Evolutionary conservation across 805 yeast species (phyloP), one percentile per base, ranked within the genome.

Genomic region (Sungouiella blattae): DNA sequence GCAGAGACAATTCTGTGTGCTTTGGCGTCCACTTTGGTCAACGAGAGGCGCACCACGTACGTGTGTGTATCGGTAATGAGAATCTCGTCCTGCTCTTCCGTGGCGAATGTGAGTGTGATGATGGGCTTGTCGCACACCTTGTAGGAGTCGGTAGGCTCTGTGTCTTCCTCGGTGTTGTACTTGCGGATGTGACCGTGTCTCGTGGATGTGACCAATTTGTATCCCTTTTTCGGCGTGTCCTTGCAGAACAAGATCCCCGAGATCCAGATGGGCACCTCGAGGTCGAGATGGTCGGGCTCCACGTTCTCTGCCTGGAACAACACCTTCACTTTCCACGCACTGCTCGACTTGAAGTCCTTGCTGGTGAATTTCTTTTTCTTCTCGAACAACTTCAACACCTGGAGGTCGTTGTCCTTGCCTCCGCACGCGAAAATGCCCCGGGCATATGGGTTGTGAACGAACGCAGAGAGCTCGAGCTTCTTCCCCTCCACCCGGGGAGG

Each of bases 211-310:
- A 83, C 66, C 18, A 87, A 60, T 32, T 72, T 63, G 60, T 65
- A 75, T n/a, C 66, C 55, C 32, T 61, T 50, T 25, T 61, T 41
- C 37, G 70, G 53, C 15, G 46, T 59, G 4, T 53, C 48, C 7
- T 66, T 42, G 21, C 61, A 58, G 49, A 80, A 77, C 35, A 64
- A 55, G 30, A 87, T 68, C 36, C 73, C 70, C 4, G 79, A 73
- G 26, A 87, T 72, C 85, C 94, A 83, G 8, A 91, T 75, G 4
- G 95, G 96, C 5, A 81, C 93, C 39, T 88, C 72, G 43, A 93
- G 62, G 48, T 85, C 94, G 18, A 91, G 62, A 43, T 73, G 76
- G 59, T 83, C 85, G 48, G 86, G 80, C 40, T 82, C 77, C n/a
- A 87, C 95, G 56, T 87, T 87, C 53, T 84, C 84, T 2, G 83